phyloP scores from a whole-genome alignment of 116 monocot species.

The Cymodocea nodosa region DNA sequence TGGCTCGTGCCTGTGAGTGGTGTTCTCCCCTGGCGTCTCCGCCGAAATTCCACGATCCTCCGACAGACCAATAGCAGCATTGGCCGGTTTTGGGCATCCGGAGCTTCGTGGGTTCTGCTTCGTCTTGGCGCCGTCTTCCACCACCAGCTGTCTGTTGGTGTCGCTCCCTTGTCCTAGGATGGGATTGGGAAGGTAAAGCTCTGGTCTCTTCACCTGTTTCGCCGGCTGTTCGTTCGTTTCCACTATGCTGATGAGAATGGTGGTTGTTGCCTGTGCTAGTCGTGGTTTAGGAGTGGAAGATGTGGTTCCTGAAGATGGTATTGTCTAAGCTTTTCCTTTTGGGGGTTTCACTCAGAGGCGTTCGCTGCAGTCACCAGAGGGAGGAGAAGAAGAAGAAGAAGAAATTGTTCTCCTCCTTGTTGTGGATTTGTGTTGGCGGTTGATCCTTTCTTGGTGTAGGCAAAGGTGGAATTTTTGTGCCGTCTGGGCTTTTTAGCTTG shows the following conservation, averaged over 20 bases:
- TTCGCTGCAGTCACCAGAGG: background rate
- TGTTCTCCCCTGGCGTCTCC: too few species aligned
- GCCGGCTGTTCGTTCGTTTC: background rate
- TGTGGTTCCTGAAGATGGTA: background rate
- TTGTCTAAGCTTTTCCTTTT: background rate
- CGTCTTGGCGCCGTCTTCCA: background rate
- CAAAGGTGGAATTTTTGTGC: background rate
- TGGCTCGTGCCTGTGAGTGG: too few species aligned
- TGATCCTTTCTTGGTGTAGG: background rate
- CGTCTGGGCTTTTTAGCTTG: background rate
- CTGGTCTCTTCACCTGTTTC: constrained; percentile 1
- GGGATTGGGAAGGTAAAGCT: background rate
- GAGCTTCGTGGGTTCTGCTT: background rate
- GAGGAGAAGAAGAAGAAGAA: too few species aligned
- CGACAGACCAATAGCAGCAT: too few species aligned
- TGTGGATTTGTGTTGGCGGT: background rate
- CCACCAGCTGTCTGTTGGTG: too few species aligned
- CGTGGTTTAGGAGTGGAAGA: background rate
- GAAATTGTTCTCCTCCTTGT: background rate
- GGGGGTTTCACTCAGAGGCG: background rate
- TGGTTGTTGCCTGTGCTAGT: too few species aligned
- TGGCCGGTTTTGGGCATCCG: too few species aligned
- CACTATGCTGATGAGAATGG: background rate
- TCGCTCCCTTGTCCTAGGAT: too few species aligned
- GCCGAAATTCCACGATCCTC: too few species aligned